Evolutionary conservation across 1,139 yeast species (phyloP).

Genomic region (Hemisphaericaspora xylofermentans): DNA sequence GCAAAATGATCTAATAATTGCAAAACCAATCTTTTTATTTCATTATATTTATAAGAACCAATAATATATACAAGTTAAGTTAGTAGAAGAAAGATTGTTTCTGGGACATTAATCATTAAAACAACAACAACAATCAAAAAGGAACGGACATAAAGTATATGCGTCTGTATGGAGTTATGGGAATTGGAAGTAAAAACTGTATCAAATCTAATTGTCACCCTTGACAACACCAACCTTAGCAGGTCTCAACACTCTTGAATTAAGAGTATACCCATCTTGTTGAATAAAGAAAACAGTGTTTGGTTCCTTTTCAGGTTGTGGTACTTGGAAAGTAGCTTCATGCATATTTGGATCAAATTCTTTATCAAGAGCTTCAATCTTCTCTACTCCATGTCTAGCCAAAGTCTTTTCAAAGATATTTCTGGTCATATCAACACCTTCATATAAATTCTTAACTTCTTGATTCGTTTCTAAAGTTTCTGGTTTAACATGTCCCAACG

Average conservation of each 20-base stretch:
- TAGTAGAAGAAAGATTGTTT: slow-evolving; percentile 1
- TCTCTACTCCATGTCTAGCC: slow-evolving; percentile 73
- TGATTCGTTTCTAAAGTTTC: slow-evolving; percentile 58
- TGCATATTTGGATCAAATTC: slow-evolving; percentile 88
- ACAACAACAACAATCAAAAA: neutral
- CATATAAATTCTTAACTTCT: slow-evolving; percentile 75
- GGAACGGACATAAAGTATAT: no score
- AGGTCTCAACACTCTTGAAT: slow-evolving; percentile 88
- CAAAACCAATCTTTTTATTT: neutral
- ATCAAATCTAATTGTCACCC: slow-evolving; percentile 30
- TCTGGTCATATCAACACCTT: slow-evolving; percentile 91
- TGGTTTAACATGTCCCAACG: slow-evolving; percentile 71
- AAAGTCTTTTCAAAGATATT: slow-evolving; percentile 84
- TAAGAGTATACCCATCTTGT: slow-evolving; percentile 84
- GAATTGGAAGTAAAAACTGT: no score
- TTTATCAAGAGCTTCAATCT: slow-evolving; percentile 83
- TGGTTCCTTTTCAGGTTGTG: slow-evolving; percentile 86
- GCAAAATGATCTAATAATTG: neutral
- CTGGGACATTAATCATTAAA: slow-evolving; percentile 2
- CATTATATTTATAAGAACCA: neutral
- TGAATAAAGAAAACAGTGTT: slow-evolving; percentile 94
- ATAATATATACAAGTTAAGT: slow-evolving; percentile 1
- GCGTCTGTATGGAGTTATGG: no score
- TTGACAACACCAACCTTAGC: slow-evolving; percentile 96
- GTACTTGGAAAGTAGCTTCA: slow-evolving; percentile 89